Percentiles rank a stretch among this genome's conserved stretches.
phyloP scores from a whole-genome alignment of 768 basidiomycete species.

The Daedaleopsis sinensis region DNA sequence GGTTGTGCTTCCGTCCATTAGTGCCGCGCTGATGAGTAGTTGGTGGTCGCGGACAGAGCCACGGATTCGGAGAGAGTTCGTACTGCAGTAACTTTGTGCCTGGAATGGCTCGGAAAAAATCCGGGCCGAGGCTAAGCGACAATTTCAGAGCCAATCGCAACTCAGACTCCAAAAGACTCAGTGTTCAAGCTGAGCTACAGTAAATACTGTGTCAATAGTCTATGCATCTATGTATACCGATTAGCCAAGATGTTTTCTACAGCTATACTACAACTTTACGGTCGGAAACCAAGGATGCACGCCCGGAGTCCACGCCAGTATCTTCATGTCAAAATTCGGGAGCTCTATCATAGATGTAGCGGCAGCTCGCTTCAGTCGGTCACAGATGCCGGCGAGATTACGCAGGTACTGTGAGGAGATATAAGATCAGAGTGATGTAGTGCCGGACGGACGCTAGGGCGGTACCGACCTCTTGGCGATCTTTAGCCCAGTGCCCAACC shows the following conservation, averaged over 20 bases:
- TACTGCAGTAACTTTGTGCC: no score
- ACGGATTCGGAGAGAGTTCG: no score
- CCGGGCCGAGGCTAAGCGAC: no score
- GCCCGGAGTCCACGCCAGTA: conserved; percentile 26
- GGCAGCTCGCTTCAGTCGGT: conserved; percentile 11
- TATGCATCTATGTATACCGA: no score
- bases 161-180: no score
- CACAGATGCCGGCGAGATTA: conserved; percentile 22
- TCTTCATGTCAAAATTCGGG: conserved; percentile 15
- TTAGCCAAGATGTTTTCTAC: no score
- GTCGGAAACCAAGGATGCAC: conserved; percentile 33
- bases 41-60: neutral
- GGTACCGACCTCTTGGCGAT: conserved; percentile 18
- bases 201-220: no score
- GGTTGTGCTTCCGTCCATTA: neutral
- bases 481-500: conserved; percentile 15
- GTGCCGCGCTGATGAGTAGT: neutral
- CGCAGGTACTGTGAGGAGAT: conserved; percentile 40
- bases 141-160: no score
- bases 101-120: no score
- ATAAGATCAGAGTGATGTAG: neutral
- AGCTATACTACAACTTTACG: neutral
- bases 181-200: no score
- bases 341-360: conserved; percentile 20
- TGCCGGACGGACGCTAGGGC: conserved; percentile 17